Evolutionary conservation across 2,329 filamentous ascomycete genomes (phyloP).

Genomic region (Rhinocladiella similis): DNA sequence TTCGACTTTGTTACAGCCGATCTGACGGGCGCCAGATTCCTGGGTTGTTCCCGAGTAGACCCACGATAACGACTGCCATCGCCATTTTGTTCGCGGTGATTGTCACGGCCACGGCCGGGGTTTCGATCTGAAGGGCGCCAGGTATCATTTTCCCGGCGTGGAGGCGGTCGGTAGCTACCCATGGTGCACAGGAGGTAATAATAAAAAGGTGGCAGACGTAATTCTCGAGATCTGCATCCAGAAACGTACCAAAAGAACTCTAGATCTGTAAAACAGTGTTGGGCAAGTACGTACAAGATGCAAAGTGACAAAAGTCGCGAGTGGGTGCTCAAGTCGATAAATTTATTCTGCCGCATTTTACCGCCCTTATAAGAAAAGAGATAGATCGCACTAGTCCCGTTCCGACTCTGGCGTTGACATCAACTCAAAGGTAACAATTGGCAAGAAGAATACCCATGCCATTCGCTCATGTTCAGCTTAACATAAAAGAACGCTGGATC

Average conservation of each 20-base stretch:
- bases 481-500: not conserved
- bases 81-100: too few species aligned
- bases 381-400: not conserved
- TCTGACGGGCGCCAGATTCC: slow-evolving; percentile 6
- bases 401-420: not conserved
- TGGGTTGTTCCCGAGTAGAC: not conserved
- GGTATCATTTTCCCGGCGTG: not conserved
- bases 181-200: slow-evolving; percentile 1
- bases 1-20: slow-evolving; percentile 24
- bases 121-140: slow-evolving; percentile 1
- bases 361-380: too few species aligned
- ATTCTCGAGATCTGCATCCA: not conserved
- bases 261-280: not conserved
- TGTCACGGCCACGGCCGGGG: not conserved
- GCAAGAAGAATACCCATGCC: not conserved
- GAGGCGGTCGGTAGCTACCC: slow-evolving; percentile 1
- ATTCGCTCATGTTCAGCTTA: too few species aligned
- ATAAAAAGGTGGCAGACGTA: not conserved
- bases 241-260: not conserved
- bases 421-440: not conserved
- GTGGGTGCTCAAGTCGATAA: not conserved
- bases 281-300: too few species aligned
- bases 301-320: not conserved
- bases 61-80: too few species aligned
- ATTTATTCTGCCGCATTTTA: slow-evolving; percentile 19